These are phyloP conservation scores for Fusarium domesticum DNA, from an alignment of 2,329 filamentous ascomycete genomes.

Conservation along the genomic window DNA sequence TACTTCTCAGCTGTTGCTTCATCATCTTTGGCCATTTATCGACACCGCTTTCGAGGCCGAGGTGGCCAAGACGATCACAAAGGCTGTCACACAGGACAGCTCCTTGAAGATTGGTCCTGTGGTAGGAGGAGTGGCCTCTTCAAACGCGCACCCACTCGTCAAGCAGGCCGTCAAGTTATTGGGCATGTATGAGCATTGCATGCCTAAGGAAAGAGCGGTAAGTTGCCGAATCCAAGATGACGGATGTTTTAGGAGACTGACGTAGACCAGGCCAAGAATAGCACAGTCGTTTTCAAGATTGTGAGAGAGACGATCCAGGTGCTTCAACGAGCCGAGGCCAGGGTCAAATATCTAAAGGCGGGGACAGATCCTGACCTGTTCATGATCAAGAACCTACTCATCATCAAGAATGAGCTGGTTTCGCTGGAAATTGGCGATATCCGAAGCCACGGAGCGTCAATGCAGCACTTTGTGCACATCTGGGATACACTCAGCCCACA, in stretches of 20 bases:
- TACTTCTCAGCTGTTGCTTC: constrained; percentile 52
- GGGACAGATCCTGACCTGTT: constrained; percentile 80
- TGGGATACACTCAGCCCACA: constrained; percentile 61
- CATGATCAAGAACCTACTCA: constrained; percentile 88
- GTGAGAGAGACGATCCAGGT: constrained; percentile 87
- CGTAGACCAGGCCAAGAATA: constrained; percentile 41
- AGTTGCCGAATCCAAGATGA: constrained; percentile 27
- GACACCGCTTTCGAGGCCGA: constrained; percentile 55
- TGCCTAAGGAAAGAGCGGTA: constrained; percentile 62
- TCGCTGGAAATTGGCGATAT: constrained; percentile 86
- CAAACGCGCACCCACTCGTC: constrained; percentile 57
- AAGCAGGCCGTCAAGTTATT: constrained; percentile 58
- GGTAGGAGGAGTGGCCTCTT: constrained; percentile 48
- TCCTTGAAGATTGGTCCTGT: constrained; percentile 51
- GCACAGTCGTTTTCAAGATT: constrained; percentile 62
- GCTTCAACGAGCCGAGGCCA: constrained; percentile 70
- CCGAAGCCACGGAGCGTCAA: constrained; percentile 45
- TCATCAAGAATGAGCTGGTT: constrained; percentile 93
- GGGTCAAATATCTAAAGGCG: constrained; percentile 60
- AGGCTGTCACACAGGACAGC: constrained; percentile 45
- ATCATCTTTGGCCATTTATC: constrained; percentile 56
- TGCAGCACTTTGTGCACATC: constrained; percentile 63
- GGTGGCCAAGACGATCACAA: constrained; percentile 53
- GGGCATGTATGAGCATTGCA: constrained; percentile 60
- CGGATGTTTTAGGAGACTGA: constrained; percentile 14